Percentiles rank a stretch among this genome's conserved stretches.
Evolutionary conservation across 495 filamentous ascomycete species (phyloP).

Genomic region (Aspergillus diversus): DNA sequence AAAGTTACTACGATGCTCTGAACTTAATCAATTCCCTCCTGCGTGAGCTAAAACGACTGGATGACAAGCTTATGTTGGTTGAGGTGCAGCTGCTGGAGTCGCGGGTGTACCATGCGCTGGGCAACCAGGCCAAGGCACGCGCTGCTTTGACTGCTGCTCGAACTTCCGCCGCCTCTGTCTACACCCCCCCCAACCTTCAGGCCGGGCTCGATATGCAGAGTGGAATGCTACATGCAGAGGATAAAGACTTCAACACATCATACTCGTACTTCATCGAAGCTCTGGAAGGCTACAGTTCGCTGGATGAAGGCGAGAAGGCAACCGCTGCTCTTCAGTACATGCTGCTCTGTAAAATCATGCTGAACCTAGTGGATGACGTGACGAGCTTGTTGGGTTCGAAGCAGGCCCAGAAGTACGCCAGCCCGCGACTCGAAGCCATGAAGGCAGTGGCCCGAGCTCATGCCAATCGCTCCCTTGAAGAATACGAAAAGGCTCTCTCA

Average conservation of each 20-base stretch:
- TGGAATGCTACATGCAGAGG: conserved; percentile 96
- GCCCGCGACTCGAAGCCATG: conserved; percentile 94
- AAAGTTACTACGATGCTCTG: conserved; percentile 94
- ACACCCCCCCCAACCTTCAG: conserved; percentile 93
- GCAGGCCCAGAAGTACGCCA: conserved; percentile 93
- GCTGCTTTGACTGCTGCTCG: conserved; percentile 92
- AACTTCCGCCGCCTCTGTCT: conserved; percentile 93
- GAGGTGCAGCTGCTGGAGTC: conserved; percentile 98
- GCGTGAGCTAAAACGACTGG: conserved; percentile 92
- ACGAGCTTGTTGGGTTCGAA: conserved; percentile 89
- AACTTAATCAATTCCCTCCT: conserved; percentile 95
- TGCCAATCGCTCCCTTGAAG: conserved; percentile 89
- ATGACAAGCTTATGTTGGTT: conserved; percentile 98
- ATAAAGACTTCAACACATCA: conserved; percentile 97
- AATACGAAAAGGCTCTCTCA: conserved; percentile 91
- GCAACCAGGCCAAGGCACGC: conserved; percentile 94
- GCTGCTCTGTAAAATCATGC: conserved; percentile 99
- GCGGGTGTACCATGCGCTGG: conserved; percentile 93
- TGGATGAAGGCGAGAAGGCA: conserved; percentile 83
- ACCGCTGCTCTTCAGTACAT: conserved; percentile 97
- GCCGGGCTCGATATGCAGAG: conserved; percentile 98
- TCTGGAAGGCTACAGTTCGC: conserved; percentile 91
- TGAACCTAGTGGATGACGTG: conserved; percentile 95
- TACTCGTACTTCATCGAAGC: conserved; percentile 99
- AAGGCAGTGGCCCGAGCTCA: conserved; percentile 96